These are phyloP conservation scores for Mycosphaerella arachidis DNA, from an alignment of 2,329 filamentous ascomycete species.

Conservation along the genomic window DNA sequence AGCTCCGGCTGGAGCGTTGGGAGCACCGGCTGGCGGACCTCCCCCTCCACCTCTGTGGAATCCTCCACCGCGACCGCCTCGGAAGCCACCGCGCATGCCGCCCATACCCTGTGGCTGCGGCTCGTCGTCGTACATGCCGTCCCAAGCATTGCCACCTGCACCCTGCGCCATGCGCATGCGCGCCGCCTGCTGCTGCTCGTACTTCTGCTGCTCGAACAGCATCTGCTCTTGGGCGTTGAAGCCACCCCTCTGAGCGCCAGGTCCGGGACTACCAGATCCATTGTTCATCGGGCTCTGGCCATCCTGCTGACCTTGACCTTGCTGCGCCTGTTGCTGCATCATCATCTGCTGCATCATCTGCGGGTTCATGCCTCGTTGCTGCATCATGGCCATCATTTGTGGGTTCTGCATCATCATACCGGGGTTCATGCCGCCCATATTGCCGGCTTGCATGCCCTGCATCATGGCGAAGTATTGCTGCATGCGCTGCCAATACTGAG, in stretches of 20 bases:
- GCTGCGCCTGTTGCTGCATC: conserved; percentile 27
- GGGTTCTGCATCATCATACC: conserved; percentile 22
- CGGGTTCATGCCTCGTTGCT: conserved; percentile 53
- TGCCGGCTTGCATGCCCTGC: conserved; percentile 40
- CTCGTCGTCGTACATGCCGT: conserved; percentile 97
- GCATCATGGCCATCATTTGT: conserved; percentile 2
- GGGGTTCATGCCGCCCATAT: conserved; percentile 51
- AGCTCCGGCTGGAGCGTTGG: conserved; percentile 66
- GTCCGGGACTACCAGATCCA: conserved; percentile 11
- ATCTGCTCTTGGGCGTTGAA: conserved; percentile 70
- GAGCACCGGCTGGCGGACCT: conserved; percentile 39
- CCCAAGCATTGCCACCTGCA: conserved; percentile 64
- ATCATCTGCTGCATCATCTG: conserved; percentile 50
- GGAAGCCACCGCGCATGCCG: conserved; percentile 33
- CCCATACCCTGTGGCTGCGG: conserved; percentile 69
- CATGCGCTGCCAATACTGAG: conserved; percentile 97
- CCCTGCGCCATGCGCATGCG: conserved; percentile 44
- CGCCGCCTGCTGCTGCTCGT: conserved; percentile 63
- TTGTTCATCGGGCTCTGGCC: conserved; percentile 27
- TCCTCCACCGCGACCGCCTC: conserved; percentile 35
- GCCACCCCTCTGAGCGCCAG: conserved; percentile 30
- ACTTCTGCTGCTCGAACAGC: conserved; percentile 73
- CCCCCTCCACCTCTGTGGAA: conserved; percentile 42
- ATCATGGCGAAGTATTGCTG: conserved; percentile 85
- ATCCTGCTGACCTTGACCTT: conserved; percentile 35